Base-by-base conservation (phyloP, 139 green algal species). In the Volvox africanus region DNA sequence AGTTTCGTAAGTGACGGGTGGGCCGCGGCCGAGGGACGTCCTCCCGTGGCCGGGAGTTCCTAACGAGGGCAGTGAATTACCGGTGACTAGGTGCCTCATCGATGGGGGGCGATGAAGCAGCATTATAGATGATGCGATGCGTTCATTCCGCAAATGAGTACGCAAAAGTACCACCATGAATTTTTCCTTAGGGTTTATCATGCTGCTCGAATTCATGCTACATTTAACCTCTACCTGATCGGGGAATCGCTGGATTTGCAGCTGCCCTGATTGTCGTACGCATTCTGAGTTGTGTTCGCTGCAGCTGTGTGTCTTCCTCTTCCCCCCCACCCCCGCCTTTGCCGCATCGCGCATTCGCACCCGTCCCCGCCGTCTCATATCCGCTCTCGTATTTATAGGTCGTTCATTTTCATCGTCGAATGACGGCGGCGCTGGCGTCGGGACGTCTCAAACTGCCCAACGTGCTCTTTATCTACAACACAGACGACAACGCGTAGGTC, bases 401-500 rank as follows among this genome's bases (percentile, higher is more conserved):
- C 32, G 13, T 65, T 14, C 24, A 32, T 16, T 79, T 77, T 36
- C 83, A 77, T 28, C 65, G 26, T 0, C 35, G 21, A 1, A 3
- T 89, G 28, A 17, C 6, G 11, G 18, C 28, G 16, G 44, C 44
- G n/a, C 37, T 89, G 69, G 26, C 85, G 0, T 75, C 69, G 1
- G 85, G 85, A 0, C 37, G 85, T 11, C 5, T 82, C 2, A 55
- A 9, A 28, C 69, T 89, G 85, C 85, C 85, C 37, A 89, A 89
- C 85, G 37, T 28, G 6, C 2, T 89, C 0, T 82, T 89, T 28
- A 33, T 89, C 17, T 89, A 89, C 85, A 89, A 82, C 44, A 82
- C 44, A 0, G 69, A 89, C 12, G 85, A 89, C n/a, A 89, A 89
- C 85, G 44, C 65, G 82, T 88, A 36, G 61, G 82, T 71, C 50